phyloP scores from a whole-genome alignment of 768 basidiomycete genomes.

The Myochromella boudieri region DNA sequence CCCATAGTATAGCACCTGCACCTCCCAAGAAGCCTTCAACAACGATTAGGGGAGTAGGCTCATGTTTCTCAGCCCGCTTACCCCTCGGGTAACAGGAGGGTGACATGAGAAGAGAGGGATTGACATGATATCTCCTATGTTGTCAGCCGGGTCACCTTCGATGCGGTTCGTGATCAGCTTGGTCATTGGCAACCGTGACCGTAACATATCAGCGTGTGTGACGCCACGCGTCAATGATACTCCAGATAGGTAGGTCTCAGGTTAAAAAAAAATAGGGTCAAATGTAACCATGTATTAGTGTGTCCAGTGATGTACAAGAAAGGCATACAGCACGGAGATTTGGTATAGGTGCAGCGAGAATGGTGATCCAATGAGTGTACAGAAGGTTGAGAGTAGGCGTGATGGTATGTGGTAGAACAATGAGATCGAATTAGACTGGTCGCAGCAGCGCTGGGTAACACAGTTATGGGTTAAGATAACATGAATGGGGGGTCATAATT shows the following conservation, averaged over 20 bases:
- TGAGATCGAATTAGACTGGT: conserved; percentile 11
- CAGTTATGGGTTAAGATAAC: conserved; percentile 10
- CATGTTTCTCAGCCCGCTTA: background rate
- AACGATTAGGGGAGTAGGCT: conserved; percentile 31
- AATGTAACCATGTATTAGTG: conserved; percentile 3
- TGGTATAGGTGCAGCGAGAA: conserved; percentile 9
- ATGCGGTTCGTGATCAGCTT: background rate
- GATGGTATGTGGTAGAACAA: conserved; percentile 5
- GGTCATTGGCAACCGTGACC: conserved; percentile 3
- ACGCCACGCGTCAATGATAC: conserved; percentile 10
- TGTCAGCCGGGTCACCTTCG: too few species aligned
- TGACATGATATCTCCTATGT: background rate
- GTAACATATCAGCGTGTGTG: conserved; percentile 9
- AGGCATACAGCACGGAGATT: conserved; percentile 5
- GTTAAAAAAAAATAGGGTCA: too few species aligned
- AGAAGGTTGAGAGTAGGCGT: conserved; percentile 3
- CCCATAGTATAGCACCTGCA: conserved; percentile 38
- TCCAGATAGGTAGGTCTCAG: too few species aligned
- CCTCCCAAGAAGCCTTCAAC: conserved; percentile 49
- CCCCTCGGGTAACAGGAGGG: background rate
- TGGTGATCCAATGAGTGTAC: conserved; percentile 12
- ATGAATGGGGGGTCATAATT: conserved; percentile 16
- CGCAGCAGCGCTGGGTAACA: conserved; percentile 8
- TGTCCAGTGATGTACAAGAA: conserved; percentile 10
- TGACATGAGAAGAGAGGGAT: background rate